phyloP scores from a whole-genome alignment of 2,329 filamentous ascomycete species.

The Fusarium luffae region DNA sequence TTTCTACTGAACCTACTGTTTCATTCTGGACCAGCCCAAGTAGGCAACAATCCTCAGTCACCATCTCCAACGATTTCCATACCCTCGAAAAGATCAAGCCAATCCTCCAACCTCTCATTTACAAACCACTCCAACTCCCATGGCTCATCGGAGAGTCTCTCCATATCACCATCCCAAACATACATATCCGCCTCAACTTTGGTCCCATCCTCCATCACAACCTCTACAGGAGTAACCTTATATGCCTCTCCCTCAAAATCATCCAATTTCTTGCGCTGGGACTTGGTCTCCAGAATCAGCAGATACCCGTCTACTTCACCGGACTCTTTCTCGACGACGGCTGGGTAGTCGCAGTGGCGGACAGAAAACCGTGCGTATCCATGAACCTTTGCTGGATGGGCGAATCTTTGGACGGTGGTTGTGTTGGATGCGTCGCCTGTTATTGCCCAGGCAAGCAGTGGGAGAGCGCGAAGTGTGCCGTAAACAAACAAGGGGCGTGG shows the following conservation, averaged over 20 bases:
- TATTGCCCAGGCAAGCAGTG: slow-evolving; percentile 42
- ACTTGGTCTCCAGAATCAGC: slow-evolving; percentile 32
- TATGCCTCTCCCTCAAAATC: slow-evolving; percentile 49
- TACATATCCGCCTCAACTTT: slow-evolving; percentile 48
- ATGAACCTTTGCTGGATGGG: slow-evolving; percentile 24
- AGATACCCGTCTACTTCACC: slow-evolving; percentile 43
- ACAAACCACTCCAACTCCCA: slow-evolving; percentile 40
- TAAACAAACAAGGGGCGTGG: background rate
- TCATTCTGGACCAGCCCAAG: background rate
- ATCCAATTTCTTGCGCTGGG: slow-evolving; percentile 48
- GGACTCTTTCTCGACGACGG: slow-evolving; percentile 3
- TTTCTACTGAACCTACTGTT: background rate
- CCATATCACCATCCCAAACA: slow-evolving; percentile 43
- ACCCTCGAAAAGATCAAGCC: slow-evolving; percentile 43
- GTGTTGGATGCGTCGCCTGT: slow-evolving; percentile 44
- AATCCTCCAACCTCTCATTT: slow-evolving; percentile 41
- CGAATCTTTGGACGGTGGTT: background rate
- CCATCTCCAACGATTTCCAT: slow-evolving; percentile 30
- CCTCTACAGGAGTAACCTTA: slow-evolving; percentile 13
- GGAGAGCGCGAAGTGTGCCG: background rate
- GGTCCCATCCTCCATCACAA: slow-evolving; percentile 16
- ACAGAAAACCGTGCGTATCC: slow-evolving; percentile 27
- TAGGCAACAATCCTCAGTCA: background rate
- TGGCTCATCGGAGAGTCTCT: slow-evolving; percentile 22
- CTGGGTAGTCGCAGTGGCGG: slow-evolving; percentile 42